Conservation (phyloP, 2,329 filamentous ascomycete species). For the Colletotrichum australisinense region DNA sequence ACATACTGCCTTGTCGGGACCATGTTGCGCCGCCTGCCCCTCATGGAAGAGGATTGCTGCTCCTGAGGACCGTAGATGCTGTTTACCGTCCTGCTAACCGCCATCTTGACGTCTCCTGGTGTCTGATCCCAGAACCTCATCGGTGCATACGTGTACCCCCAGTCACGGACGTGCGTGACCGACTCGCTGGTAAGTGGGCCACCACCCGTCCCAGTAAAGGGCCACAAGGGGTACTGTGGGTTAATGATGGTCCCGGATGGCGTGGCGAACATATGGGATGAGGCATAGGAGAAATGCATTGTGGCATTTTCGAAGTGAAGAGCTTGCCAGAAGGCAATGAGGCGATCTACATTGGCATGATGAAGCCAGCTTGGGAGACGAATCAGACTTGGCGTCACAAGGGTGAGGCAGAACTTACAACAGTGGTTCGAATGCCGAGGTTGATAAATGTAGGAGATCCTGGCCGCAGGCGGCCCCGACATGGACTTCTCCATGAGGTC, state of each 20-base stretch:
- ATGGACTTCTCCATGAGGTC: conserved; percentile 57
- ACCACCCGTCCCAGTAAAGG: conserved; percentile 57
- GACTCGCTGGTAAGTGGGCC: conserved; percentile 55
- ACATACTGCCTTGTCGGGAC: conserved; percentile 45
- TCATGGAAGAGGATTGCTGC: conserved; percentile 7
- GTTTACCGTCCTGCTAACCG: conserved; percentile 69
- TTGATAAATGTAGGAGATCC: conserved; percentile 50
- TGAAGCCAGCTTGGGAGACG: conserved; percentile 55
- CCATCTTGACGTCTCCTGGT: conserved; percentile 67
- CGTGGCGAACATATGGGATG: conserved; percentile 54
- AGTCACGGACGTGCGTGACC: conserved; percentile 45
- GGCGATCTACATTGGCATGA: conserved; percentile 70
- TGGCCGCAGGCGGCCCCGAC: conserved; percentile 48
- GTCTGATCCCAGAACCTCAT: conserved; percentile 63
- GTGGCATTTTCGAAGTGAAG: conserved; percentile 52
- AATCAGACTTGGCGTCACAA: conserved; percentile 4
- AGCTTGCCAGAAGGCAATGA: conserved; percentile 68
- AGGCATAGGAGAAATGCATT: conserved; percentile 48
- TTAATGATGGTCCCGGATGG: conserved; percentile 52
- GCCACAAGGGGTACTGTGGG: conserved; percentile 58
- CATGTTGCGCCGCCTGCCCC: not conserved
- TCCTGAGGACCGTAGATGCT: conserved; percentile 54
- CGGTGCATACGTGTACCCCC: conserved; percentile 56
- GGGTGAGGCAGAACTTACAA: conserved; percentile 49
- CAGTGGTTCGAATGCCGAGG: conserved; percentile 58